These are phyloP conservation scores for Anthracocystis panici-leucophaei DNA, from an alignment of 1,284 basidiomycete genomes.

Conservation along the genomic window DNA sequence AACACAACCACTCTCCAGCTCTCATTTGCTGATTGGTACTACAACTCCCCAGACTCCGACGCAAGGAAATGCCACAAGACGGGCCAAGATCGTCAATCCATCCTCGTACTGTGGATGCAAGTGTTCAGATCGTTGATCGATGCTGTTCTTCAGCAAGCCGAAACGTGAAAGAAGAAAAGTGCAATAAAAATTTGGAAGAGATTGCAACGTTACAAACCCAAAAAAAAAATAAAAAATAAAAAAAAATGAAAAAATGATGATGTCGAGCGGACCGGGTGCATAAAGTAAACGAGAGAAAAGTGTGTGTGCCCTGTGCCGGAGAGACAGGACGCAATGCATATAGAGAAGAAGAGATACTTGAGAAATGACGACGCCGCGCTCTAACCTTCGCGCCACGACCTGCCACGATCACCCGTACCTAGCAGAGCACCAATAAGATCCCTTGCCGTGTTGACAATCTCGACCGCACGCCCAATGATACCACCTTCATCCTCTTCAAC, in stretches of 20 bases:
- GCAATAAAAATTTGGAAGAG: background rate
- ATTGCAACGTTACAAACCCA: background rate
- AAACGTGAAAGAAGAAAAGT: background rate
- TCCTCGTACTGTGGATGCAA: constrained; percentile 35
- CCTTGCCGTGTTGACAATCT: constrained; percentile 68
- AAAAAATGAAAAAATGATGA: too few species aligned
- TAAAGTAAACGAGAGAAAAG: too few species aligned
- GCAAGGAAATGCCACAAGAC: background rate
- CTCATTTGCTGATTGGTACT: constrained; percentile 39
- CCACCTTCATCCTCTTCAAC: constrained; percentile 68
- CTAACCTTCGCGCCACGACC: constrained; percentile 48
- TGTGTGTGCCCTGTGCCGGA: too few species aligned
- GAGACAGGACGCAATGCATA: background rate
- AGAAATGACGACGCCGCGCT: background rate
- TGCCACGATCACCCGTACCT: constrained; percentile 48
- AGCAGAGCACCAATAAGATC: constrained; percentile 65
- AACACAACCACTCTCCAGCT: constrained; percentile 23
- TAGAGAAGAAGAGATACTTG: background rate
- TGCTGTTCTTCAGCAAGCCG: constrained; percentile 16
- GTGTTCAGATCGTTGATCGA: constrained; percentile 22
- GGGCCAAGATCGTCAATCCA: constrained; percentile 8
- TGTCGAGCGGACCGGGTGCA: too few species aligned
- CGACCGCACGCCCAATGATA: constrained; percentile 65
- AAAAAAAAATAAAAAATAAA: too few species aligned
- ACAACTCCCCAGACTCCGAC: constrained; percentile 11